Percentiles rank a stretch among this genome's conserved stretches.
Conservation (phyloP, 768 basidiomycete species). For the Leccinum truebloodii region DNA sequence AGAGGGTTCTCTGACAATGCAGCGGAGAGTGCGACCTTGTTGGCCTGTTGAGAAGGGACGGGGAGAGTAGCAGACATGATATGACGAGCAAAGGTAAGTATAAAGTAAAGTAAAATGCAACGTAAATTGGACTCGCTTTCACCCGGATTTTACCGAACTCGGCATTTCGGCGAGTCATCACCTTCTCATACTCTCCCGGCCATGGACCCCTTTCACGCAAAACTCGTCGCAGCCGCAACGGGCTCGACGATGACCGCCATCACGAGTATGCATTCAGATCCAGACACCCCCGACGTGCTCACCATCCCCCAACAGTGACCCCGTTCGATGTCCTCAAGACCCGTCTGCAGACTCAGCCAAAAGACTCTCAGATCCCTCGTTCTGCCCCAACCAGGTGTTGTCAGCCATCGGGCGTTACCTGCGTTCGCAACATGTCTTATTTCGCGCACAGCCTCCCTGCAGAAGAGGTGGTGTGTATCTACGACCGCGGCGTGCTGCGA, state of each 20-base stretch:
- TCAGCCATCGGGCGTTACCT: constrained; percentile 54
- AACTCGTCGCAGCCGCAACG: constrained; percentile 75
- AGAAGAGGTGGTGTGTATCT: constrained; percentile 75
- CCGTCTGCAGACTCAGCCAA: constrained; percentile 90
- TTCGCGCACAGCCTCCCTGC: constrained; percentile 54
- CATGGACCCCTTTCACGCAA: constrained; percentile 76
- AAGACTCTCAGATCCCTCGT: constrained; percentile 51
- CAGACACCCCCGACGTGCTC: constrained; percentile 6
- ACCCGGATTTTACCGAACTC: constrained; percentile 30
- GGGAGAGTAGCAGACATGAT: constrained; percentile 49
- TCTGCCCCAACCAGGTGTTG: constrained; percentile 64
- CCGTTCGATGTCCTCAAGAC: constrained; percentile 99
- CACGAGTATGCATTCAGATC: constrained; percentile 59
- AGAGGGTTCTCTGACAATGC: constrained; percentile 62
- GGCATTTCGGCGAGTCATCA: background rate
- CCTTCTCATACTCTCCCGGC: background rate
- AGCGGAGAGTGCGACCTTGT: constrained; percentile 74
- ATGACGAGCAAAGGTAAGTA: background rate
- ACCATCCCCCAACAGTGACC: constrained; percentile 71
- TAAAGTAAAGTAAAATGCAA: background rate
- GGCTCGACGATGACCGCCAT: constrained; percentile 82
- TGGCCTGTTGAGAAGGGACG: constrained; percentile 69
- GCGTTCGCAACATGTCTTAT: constrained; percentile 80
- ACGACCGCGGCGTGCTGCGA: constrained; percentile 70
- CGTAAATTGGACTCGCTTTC: background rate